Conservation (phyloP, 2,329 filamentous ascomycete genomes). For the Verticillium isaacii region DNA sequence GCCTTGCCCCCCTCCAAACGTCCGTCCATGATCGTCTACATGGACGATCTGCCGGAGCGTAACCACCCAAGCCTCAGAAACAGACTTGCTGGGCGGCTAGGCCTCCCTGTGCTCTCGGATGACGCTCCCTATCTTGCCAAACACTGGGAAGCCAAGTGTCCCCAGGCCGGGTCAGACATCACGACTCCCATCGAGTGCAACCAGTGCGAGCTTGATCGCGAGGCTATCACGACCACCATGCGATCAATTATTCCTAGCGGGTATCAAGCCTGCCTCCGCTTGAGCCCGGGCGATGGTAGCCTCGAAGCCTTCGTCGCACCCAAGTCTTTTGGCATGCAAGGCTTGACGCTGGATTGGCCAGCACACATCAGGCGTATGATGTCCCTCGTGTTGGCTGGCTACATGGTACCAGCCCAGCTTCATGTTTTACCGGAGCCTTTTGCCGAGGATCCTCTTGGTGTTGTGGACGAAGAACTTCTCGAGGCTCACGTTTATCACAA, state of each 20-base stretch:
- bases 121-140: conserved; percentile 33
- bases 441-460: conserved; percentile 22
- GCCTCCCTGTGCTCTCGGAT: conserved; percentile 38
- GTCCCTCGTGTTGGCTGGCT: conserved; percentile 18
- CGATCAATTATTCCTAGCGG: conserved; percentile 9
- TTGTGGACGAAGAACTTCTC: conserved; percentile 28
- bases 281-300: background rate
- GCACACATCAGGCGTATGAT: conserved; percentile 12
- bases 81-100: conserved; percentile 42
- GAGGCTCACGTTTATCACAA: conserved; percentile 13
- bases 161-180: conserved; percentile 40
- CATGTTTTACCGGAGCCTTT: conserved; percentile 27
- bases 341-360: conserved; percentile 1
- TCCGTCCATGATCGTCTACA: conserved; percentile 46
- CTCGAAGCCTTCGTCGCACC: conserved; percentile 19
- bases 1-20: conserved; percentile 48
- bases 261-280: conserved; percentile 13
- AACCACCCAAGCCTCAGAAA: conserved; percentile 54
- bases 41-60: conserved; percentile 48
- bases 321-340: background rate
- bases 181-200: conserved; percentile 30
- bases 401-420: conserved; percentile 33
- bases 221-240: conserved; percentile 19
- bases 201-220: conserved; percentile 26
- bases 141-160: conserved; percentile 46